Percentiles rank a stretch among this genome's conserved stretches.
phyloP scores from a whole-genome alignment of 73 alveolate species.

The Paramecium pentaurelia region DNA sequence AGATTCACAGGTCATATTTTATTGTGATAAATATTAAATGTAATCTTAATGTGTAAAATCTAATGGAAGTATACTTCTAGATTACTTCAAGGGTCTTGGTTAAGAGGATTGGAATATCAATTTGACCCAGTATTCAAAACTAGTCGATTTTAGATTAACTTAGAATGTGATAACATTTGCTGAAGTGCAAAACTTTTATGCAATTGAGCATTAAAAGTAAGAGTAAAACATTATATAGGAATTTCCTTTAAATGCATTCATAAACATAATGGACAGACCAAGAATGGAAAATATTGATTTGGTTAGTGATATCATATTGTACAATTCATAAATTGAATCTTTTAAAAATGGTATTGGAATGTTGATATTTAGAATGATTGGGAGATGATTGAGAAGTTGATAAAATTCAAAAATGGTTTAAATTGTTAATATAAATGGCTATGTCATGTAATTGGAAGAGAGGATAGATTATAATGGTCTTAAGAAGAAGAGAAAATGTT shows the following conservation, averaged over 20 bases:
- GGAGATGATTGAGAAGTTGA: neutral
- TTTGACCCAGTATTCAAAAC: neutral
- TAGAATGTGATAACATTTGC: neutral
- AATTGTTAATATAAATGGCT: constrained; percentile 29
- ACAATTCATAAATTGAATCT: neutral
- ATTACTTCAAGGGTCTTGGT: neutral
- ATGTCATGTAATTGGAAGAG: neutral
- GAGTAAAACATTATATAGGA: neutral
- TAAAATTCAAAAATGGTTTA: neutral
- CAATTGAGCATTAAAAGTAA: neutral
- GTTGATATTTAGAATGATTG: neutral
- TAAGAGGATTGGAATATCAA: neutral
- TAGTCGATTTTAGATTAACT: neutral
- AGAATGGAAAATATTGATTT: constrained; percentile 30
- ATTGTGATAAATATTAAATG: neutral
- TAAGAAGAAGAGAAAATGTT: neutral
- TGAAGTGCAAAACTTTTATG: neutral
- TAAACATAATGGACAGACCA: neutral
- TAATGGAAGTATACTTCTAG: neutral
- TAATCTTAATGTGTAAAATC: neutral
- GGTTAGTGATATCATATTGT: neutral
- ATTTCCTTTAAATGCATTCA: neutral
- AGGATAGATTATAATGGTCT: neutral
- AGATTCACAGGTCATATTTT: neutral
- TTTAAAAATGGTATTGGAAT: neutral